Conservation (phyloP, 1,284 basidiomycete genomes). For the Microstroma glucosiphilum region DNA sequence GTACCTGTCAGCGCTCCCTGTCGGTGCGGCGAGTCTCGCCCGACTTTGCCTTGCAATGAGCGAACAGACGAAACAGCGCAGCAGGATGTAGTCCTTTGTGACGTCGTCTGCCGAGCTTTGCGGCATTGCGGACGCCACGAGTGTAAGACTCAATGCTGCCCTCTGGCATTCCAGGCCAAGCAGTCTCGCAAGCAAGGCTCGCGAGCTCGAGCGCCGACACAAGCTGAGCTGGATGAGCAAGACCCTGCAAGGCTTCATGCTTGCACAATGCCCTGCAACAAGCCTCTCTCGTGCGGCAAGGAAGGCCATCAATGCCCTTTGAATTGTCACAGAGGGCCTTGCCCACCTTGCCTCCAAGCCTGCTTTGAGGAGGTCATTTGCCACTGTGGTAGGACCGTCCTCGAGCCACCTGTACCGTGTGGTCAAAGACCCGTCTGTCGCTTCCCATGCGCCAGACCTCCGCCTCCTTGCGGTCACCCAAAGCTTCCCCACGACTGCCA, state of each 20-base stretch:
- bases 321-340: constrained; percentile 45
- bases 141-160: constrained; percentile 42
- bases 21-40: constrained; percentile 45
- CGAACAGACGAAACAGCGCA: constrained; percentile 20
- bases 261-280: constrained; percentile 36
- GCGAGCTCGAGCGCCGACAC: constrained; percentile 14
- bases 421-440: constrained; percentile 40
- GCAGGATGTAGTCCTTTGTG: constrained; percentile 32
- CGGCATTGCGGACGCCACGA: constrained; percentile 42
- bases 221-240: constrained; percentile 30
- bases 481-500: constrained; percentile 47
- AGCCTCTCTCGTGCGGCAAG: constrained; percentile 37
- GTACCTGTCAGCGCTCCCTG: constrained; percentile 41
- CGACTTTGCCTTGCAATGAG: constrained; percentile 30
- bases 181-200: constrained; percentile 19
- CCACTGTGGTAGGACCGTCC: constrained; percentile 44
- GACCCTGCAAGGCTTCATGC: constrained; percentile 46
- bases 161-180: constrained; percentile 42
- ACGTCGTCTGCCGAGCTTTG: constrained; percentile 35
- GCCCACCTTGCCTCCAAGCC: constrained; percentile 46
- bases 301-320: constrained; percentile 35
- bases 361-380: constrained; percentile 46
- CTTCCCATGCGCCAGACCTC: constrained; percentile 41
- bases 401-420: constrained; percentile 49
- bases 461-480: constrained; percentile 45